Evolutionary conservation across 148 eudicot species (phyloP).

Genomic region (Gaultheria prostrata): DNA sequence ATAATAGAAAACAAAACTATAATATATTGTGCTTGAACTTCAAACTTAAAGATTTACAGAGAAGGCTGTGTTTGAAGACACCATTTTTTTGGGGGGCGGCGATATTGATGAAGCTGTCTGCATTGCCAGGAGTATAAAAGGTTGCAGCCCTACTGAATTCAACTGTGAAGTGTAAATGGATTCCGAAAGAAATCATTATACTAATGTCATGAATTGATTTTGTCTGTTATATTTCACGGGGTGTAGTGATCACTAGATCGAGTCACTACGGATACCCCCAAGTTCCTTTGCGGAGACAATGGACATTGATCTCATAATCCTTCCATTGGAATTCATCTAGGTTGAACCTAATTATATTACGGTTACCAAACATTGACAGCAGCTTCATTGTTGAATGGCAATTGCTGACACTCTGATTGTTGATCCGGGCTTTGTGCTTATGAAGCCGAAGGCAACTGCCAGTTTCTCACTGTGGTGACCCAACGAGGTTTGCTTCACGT

Average conservation of each 20-base stretch:
- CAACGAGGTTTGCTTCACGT: slow-evolving; percentile 14
- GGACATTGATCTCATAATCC: not conserved
- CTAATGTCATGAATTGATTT: not conserved
- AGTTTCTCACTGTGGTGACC: slow-evolving; percentile 26
- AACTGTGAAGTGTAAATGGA: not conserved
- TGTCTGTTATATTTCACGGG: not conserved
- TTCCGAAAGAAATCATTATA: too few species aligned
- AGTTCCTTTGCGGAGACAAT: not conserved
- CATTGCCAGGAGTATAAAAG: too few species aligned
- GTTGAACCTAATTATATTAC: slow-evolving; percentile 19
- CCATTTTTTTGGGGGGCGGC: too few species aligned
- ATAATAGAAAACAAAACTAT: too few species aligned
- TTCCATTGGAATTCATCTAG: slow-evolving; percentile 18
- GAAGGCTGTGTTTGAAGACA: too few species aligned
- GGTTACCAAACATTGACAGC: slow-evolving; percentile 12
- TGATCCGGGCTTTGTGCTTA: slow-evolving; percentile 13
- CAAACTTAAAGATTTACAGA: too few species aligned
- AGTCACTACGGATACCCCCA: too few species aligned
- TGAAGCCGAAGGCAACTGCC: slow-evolving; percentile 24
- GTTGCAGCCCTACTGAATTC: too few species aligned
- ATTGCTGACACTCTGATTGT: slow-evolving; percentile 14
- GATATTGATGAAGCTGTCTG: too few species aligned
- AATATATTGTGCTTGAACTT: too few species aligned
- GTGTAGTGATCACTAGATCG: too few species aligned
- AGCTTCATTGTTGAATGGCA: slow-evolving; percentile 22